phyloP scores from a whole-genome alignment of 2,329 filamentous ascomycete genomes.

The Seiridium cupressi region DNA sequence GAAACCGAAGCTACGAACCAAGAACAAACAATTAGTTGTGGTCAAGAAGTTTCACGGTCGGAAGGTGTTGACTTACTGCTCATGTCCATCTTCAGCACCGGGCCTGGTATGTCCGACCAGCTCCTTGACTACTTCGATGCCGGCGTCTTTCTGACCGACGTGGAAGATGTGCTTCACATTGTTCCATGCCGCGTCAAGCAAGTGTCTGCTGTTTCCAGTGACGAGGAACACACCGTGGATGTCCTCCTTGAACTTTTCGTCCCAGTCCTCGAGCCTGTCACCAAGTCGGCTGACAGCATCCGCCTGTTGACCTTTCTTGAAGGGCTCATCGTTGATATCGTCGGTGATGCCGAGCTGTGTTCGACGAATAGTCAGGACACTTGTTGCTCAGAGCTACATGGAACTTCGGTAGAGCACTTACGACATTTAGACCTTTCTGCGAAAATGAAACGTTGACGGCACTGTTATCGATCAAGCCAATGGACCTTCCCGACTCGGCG shows the following conservation, averaged over 20 bases:
- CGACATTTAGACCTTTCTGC: conserved; percentile 19
- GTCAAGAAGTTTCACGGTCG: too few relatives aligned
- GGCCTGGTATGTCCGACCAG: conserved; percentile 31
- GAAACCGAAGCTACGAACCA: conserved; percentile 34
- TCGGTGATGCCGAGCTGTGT: conserved; percentile 23
- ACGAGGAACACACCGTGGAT: conserved; percentile 35
- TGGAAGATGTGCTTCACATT: conserved; percentile 28
- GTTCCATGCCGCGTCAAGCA: conserved; percentile 24
- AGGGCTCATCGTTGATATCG: conserved; percentile 28
- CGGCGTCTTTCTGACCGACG: conserved; percentile 12
- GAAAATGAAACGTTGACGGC: conserved; percentile 23
- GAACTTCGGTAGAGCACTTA: conserved; percentile 6
- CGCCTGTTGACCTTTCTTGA: conserved; percentile 30
- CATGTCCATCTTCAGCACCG: conserved; percentile 31
- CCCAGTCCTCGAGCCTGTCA: conserved; percentile 26
- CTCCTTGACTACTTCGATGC: conserved; percentile 27
- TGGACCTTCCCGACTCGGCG: neutral
- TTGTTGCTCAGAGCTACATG: neutral
- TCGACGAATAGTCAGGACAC: neutral
- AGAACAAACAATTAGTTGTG: too few relatives aligned
- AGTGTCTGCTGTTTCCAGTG: conserved; percentile 25
- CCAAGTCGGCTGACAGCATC: conserved; percentile 24
- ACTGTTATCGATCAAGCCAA: conserved; percentile 2
- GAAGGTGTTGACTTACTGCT: conserved; percentile 27
- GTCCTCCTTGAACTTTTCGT: conserved; percentile 27